phyloP scores from a whole-genome alignment of 805 yeast genomes.

The Scheffersomyces lignosus region DNA sequence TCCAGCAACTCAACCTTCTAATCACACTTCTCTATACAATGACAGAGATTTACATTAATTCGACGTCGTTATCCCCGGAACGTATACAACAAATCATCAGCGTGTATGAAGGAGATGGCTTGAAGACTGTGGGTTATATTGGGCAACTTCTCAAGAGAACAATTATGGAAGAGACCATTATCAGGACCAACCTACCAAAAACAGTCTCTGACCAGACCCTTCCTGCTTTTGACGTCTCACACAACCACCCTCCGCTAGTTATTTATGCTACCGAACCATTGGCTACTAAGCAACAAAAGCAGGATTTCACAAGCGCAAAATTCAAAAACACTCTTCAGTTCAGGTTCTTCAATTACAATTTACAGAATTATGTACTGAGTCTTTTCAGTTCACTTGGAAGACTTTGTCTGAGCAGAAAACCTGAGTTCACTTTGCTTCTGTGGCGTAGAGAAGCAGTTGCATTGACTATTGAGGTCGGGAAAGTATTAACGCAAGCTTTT shows the following conservation, averaged over 20 bases:
- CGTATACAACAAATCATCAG: slow-evolving; percentile 42
- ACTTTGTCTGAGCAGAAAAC: slow-evolving; percentile 49
- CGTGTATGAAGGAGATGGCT: slow-evolving; percentile 43
- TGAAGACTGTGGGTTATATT: slow-evolving; percentile 37
- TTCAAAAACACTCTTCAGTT: slow-evolving; percentile 62
- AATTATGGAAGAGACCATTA: slow-evolving; percentile 55
- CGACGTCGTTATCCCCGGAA: slow-evolving; percentile 49
- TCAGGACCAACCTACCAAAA: slow-evolving; percentile 50
- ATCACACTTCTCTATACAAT: slow-evolving; percentile 51
- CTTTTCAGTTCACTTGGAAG: slow-evolving; percentile 45
- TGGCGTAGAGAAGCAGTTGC: slow-evolving; percentile 43
- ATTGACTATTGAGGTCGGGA: slow-evolving; percentile 35
- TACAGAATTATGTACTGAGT: slow-evolving; percentile 46
- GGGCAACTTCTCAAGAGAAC: slow-evolving; percentile 50
- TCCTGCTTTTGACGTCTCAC: slow-evolving; percentile 26
- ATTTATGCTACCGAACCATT: slow-evolving; percentile 47
- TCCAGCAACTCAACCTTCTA: slow-evolving; percentile 37
- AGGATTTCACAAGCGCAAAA: slow-evolving; percentile 53
- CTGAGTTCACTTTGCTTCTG: slow-evolving; percentile 34
- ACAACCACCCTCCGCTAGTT: slow-evolving; percentile 40
- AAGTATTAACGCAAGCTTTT: slow-evolving; percentile 26
- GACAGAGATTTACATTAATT: slow-evolving; percentile 57
- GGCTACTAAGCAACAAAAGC: slow-evolving; percentile 27
- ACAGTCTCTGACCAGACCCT: slow-evolving; percentile 45
- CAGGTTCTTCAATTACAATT: slow-evolving; percentile 48